phyloP scores from a whole-genome alignment of 208 protist species.

The Crithidia fasciculata region DNA sequence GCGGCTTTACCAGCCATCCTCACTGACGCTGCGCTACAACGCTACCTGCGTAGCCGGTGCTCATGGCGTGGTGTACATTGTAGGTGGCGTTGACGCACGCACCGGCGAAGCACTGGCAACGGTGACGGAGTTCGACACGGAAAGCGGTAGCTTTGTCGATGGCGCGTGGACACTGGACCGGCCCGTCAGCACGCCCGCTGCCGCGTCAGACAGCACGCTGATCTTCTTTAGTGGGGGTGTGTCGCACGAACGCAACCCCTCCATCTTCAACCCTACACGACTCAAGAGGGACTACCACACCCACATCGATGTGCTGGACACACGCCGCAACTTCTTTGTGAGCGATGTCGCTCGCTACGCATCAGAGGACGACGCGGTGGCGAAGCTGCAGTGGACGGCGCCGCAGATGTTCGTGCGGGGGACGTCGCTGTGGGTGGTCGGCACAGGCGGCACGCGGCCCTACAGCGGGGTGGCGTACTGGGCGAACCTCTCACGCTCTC shows the following conservation, averaged over 20 bases:
- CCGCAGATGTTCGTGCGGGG: conserved; percentile 26
- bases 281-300: neutral
- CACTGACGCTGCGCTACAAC: conserved; percentile 35
- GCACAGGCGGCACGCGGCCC: neutral
- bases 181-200: conserved; percentile 31
- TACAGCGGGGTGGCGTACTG: conserved; percentile 17
- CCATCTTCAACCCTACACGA: conserved; percentile 5
- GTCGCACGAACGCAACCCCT: neutral
- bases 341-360: conserved; percentile 16
- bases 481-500: conserved; percentile 6
- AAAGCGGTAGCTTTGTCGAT: conserved; percentile 44
- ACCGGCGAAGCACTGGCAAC: conserved; percentile 18
- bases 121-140: conserved; percentile 49
- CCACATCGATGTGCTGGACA: conserved; percentile 33
- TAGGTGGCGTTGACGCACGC: conserved; percentile 24
- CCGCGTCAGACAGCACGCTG: conserved; percentile 32
- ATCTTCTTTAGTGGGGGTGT: conserved; percentile 25
- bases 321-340: conserved; percentile 6
- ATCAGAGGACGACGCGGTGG: neutral
- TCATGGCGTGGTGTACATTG: conserved; percentile 28
- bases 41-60: conserved; percentile 35
- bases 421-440: neutral
- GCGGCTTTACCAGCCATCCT: neutral
- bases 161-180: conserved; percentile 36
- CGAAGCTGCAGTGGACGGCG: conserved; percentile 10